These are phyloP conservation scores for Neofusicoccum umdonicola DNA, from an alignment of 2,329 filamentous ascomycete genomes.

Conservation along the genomic window DNA sequence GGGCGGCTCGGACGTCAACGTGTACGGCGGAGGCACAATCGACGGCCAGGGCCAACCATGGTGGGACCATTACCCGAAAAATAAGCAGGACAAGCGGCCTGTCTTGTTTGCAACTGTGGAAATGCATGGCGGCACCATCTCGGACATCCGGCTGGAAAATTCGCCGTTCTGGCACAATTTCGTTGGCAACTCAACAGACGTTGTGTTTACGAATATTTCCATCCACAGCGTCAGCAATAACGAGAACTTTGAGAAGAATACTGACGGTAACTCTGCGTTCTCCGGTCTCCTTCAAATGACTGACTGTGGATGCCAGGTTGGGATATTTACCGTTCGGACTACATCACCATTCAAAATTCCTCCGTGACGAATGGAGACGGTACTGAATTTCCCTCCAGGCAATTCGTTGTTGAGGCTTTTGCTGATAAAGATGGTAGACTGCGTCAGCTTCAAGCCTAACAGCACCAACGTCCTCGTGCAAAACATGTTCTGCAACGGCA, in stretches of 20 bases:
- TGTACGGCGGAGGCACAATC: constrained; percentile 63
- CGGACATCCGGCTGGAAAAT: neutral
- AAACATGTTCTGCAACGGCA: constrained; percentile 65
- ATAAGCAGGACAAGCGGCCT: neutral
- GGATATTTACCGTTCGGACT: constrained; percentile 1
- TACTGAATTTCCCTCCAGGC: neutral
- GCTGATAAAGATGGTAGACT: constrained; percentile 41
- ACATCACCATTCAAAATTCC: constrained; percentile 65
- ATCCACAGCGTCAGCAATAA: constrained; percentile 8
- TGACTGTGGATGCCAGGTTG: neutral
- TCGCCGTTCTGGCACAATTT: constrained; percentile 1
- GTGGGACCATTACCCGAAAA: constrained; percentile 59
- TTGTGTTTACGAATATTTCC: neutral
- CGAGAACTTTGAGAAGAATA: constrained; percentile 8
- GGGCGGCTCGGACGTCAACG: constrained; percentile 63
- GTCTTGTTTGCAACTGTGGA: neutral
- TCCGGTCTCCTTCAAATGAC: too few relatives aligned
- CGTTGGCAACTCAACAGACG: neutral
- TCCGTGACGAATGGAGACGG: constrained; percentile 62
- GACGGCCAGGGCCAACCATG: constrained; percentile 65
- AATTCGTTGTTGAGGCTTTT: too few relatives aligned
- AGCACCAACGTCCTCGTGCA: constrained; percentile 67
- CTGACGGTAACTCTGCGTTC: neutral
- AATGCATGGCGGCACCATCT: neutral
- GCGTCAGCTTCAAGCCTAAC: constrained; percentile 73